phyloP scores from a whole-genome alignment of 2,329 filamentous ascomycete genomes.

The Nakataea oryzae region DNA sequence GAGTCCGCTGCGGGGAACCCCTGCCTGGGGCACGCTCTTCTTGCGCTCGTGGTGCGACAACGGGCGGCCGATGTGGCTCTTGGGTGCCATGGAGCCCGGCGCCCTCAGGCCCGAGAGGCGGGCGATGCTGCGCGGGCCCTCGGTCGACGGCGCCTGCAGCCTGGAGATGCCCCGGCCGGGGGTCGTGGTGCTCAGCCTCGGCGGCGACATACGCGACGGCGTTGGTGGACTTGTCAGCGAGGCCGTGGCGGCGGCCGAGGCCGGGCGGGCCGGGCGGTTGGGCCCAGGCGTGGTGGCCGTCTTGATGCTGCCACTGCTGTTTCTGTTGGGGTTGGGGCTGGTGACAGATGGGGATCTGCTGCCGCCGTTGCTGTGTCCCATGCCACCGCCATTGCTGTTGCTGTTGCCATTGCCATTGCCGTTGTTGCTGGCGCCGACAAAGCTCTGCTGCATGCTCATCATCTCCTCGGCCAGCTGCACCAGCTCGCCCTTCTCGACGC shows the following conservation, averaged over 20 bases:
- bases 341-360: not conserved
- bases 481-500: constrained; percentile 75
- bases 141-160: constrained; percentile 6
- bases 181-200: constrained; percentile 11
- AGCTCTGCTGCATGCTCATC: constrained; percentile 55
- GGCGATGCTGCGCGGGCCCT: constrained; percentile 2
- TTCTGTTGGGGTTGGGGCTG: not conserved
- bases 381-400: too few relatives aligned
- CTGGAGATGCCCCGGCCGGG: constrained; percentile 11
- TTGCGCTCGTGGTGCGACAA: constrained; percentile 28
- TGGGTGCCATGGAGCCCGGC: constrained; percentile 37
- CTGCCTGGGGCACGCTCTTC: constrained; percentile 24
- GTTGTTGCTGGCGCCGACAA: constrained; percentile 21
- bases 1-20: constrained; percentile 52
- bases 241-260: constrained; percentile 11
- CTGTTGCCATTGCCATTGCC: constrained; percentile 2
- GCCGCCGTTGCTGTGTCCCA: not conserved
- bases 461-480: constrained; percentile 77
- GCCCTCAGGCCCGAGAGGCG: constrained; percentile 45
- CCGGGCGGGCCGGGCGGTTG: constrained; percentile 4
- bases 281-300: constrained; percentile 3
- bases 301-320: not conserved
- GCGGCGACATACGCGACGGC: constrained; percentile 9
- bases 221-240: constrained; percentile 9
- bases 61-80: constrained; percentile 35